Evolutionary conservation across 2,329 filamentous ascomycete genomes (phyloP).

Genomic region (Plenodomus lindquistii): DNA sequence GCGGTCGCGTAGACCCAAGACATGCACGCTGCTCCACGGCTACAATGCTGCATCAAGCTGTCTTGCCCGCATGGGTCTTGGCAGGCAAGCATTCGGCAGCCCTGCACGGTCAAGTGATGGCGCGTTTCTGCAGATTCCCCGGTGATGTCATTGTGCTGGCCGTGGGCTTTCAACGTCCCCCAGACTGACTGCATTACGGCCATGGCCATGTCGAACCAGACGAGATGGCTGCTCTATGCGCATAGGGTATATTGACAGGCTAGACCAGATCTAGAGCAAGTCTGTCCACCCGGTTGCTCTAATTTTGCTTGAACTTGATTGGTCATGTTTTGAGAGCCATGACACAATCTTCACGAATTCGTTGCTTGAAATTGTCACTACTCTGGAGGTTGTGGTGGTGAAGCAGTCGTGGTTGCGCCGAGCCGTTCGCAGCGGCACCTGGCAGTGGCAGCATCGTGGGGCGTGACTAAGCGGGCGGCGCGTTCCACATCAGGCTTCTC

Average conservation of each 20-base stretch:
- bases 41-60: constrained; percentile 7
- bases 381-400: background rate
- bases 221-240: no score
- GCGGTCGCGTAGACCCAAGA: background rate
- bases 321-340: no score
- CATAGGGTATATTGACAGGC: no score
- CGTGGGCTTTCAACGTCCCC: no score
- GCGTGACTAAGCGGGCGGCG: constrained; percentile 9
- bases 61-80: constrained; percentile 19
- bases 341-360: no score
- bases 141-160: constrained; percentile 17
- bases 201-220: no score
- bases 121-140: constrained; percentile 8
- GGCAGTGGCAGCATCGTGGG: no score
- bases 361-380: no score
- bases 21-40: background rate
- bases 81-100: constrained; percentile 17
- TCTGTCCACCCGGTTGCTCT: no score
- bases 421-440: background rate
- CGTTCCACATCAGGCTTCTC: constrained; percentile 2
- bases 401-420: background rate
- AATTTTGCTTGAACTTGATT: no score
- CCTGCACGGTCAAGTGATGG: constrained; percentile 18
- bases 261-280: no score
- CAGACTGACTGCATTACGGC: no score